A percentile compares a stretch with the other conserved stretches of the same genome.
Evolutionary conservation across 805 yeast species (phyloP).

Genomic region (Crinitomyces ghanaensis): DNA sequence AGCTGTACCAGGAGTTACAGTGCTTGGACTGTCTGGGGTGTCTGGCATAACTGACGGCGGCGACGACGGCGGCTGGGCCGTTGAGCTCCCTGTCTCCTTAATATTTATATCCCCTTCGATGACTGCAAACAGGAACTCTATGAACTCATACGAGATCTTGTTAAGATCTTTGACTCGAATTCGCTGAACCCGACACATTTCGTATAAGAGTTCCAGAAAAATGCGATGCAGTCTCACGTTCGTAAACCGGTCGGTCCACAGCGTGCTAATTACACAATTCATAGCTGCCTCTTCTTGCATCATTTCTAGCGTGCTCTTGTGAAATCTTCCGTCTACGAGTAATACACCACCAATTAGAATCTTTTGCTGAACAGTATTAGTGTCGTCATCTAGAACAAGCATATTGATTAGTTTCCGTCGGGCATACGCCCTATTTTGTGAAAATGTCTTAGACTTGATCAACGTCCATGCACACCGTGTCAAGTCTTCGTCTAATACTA

Average conservation of each 20-base stretch:
- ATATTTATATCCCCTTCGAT: too few species aligned
- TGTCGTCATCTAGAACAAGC: slow-evolving; percentile 19
- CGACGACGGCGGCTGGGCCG: too few species aligned
- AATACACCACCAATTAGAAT: slow-evolving; percentile 34
- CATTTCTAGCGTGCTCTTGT: slow-evolving; percentile 32
- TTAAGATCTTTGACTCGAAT: slow-evolving; percentile 33
- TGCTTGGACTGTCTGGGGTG: too few species aligned
- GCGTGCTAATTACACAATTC: slow-evolving; percentile 31
- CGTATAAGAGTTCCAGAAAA: slow-evolving; percentile 43
- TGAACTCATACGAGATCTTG: slow-evolving; percentile 33
- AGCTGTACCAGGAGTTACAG: too few species aligned
- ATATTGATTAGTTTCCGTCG: slow-evolving; percentile 28
- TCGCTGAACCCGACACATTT: slow-evolving; percentile 41
- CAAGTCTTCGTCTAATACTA: slow-evolving; percentile 28
- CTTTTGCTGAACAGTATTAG: slow-evolving; percentile 20
- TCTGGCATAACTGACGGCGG: too few species aligned
- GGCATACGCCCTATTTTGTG: slow-evolving; percentile 39
- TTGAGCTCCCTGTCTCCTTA: slow-evolving; percentile 19
- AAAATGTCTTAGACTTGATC: slow-evolving; percentile 39
- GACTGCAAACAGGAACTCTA: slow-evolving; percentile 37
- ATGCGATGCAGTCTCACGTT: slow-evolving; percentile 31
- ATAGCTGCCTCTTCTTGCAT: slow-evolving; percentile 45
- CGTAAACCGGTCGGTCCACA: slow-evolving; percentile 30
- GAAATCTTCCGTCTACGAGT: slow-evolving; percentile 34
- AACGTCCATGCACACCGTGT: slow-evolving; percentile 34